These are phyloP conservation scores for Pilasporangium apinafurcum DNA, from an alignment of 352 stramenopile genomes.

Conservation along the genomic window DNA sequence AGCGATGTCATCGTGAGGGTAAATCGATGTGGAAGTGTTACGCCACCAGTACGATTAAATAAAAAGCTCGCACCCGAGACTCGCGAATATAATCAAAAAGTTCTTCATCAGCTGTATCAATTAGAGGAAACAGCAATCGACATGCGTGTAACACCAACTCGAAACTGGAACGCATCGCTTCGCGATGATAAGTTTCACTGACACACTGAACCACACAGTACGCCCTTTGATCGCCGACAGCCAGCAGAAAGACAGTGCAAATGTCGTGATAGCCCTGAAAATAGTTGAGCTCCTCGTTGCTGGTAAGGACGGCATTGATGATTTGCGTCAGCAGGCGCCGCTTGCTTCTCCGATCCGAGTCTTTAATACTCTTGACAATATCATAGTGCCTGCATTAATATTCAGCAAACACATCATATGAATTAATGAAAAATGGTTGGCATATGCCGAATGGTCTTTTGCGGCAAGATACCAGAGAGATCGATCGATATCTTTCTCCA, in stretches of 20 bases:
- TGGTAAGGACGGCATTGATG: constrained; percentile 43
- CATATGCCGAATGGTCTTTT: no score
- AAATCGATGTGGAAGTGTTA: no score
- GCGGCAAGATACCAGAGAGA: constrained; percentile 59
- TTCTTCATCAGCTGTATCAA: constrained; percentile 52
- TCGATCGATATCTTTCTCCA: constrained; percentile 83
- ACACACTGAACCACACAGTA: constrained; percentile 65
- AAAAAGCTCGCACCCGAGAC: constrained; percentile 29
- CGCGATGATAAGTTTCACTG: constrained; percentile 85
- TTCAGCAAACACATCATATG: neutral
- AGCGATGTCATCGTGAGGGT: neutral
- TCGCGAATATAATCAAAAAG: constrained; percentile 62
- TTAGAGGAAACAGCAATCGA: constrained; percentile 59
- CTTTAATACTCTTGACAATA: constrained; percentile 44
- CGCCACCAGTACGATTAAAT: no score
- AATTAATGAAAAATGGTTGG: neutral
- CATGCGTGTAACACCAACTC: constrained; percentile 63
- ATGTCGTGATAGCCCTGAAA: constrained; percentile 94
- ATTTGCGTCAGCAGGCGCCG: constrained; percentile 49
- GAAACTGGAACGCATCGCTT: constrained; percentile 85
- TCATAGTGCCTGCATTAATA: constrained; percentile 54
- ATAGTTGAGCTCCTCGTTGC: constrained; percentile 62
- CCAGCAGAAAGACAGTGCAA: constrained; percentile 76
- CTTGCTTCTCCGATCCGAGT: constrained; percentile 58
- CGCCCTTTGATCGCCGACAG: constrained; percentile 65